These are phyloP conservation scores for Botrytis cinerea DNA, from an alignment of 2,329 filamentous ascomycete species.

Conservation along the genomic window DNA sequence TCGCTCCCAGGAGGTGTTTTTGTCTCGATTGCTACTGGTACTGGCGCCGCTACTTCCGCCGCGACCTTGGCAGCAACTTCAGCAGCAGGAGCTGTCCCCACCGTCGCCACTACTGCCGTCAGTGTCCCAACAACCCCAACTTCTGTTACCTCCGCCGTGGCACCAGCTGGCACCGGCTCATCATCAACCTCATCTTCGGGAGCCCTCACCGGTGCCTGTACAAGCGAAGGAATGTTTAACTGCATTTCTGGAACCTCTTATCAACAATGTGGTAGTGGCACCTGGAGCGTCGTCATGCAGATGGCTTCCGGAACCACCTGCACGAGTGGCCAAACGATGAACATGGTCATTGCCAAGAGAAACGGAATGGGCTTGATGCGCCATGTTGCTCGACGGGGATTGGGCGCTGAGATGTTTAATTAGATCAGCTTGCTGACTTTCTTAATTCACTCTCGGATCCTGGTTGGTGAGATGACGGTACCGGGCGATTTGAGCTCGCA, in stretches of 20 bases:
- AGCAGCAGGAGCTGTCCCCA: slow-evolving; percentile 21
- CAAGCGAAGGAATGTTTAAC: slow-evolving; percentile 55
- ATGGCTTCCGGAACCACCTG: slow-evolving; percentile 53
- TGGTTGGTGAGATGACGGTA: not conserved
- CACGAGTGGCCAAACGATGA: slow-evolving; percentile 45
- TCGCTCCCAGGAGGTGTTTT: slow-evolving; percentile 20
- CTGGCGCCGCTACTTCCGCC: slow-evolving; percentile 23
- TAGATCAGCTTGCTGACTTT: not conserved
- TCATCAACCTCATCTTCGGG: slow-evolving; percentile 25
- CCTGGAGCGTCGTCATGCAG: slow-evolving; percentile 49
- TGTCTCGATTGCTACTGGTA: not conserved
- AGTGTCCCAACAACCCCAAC: slow-evolving; percentile 25
- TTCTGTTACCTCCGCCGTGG: slow-evolving; percentile 17
- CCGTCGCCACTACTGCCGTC: slow-evolving; percentile 26
- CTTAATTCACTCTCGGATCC: not conserved
- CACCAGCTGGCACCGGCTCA: slow-evolving; percentile 32
- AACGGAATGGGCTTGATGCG: not conserved
- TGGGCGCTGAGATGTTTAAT: not conserved
- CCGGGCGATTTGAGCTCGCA: slow-evolving; percentile 1
- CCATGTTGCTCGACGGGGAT: not conserved
- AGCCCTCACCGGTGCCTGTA: slow-evolving; percentile 46
- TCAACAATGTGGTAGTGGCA: slow-evolving; percentile 57
- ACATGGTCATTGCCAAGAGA: slow-evolving; percentile 44
- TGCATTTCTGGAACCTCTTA: slow-evolving; percentile 53
- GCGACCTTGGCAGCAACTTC: slow-evolving; percentile 25